Conservation (phyloP, 768 basidiomycete species). For the Mycena metata region DNA sequence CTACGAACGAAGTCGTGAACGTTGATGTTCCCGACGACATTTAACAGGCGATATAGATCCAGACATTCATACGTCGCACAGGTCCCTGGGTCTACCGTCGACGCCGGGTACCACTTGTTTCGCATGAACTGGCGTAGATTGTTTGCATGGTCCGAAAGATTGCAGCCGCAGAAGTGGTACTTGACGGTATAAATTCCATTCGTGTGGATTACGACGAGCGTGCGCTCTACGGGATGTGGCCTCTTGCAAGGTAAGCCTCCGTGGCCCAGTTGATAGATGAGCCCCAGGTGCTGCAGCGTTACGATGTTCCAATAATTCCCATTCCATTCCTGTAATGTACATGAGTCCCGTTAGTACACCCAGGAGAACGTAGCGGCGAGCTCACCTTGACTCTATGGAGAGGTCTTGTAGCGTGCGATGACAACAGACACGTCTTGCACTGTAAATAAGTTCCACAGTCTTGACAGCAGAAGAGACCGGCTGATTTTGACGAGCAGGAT, state of each 20-base stretch:
- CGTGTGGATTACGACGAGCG: constrained; percentile 12
- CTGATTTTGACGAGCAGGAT: background rate
- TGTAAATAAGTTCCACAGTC: constrained; percentile 8
- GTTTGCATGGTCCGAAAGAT: too few relatives aligned
- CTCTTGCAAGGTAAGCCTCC: constrained; percentile 12
- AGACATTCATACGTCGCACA: too few relatives aligned
- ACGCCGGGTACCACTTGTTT: too few relatives aligned
- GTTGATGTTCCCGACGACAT: too few relatives aligned
- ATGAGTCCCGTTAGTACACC: too few relatives aligned
- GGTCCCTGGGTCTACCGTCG: too few relatives aligned
- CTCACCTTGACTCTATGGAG: constrained; percentile 17
- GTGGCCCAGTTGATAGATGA: constrained; percentile 29
- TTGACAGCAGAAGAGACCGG: background rate
- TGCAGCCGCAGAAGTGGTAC: too few relatives aligned
- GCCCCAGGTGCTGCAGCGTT: background rate
- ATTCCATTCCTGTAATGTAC: constrained; percentile 17
- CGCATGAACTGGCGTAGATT: too few relatives aligned
- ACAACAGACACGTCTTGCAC: background rate
- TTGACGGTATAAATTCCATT: background rate
- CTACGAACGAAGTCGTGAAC: too few relatives aligned
- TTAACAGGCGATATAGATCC: too few relatives aligned
- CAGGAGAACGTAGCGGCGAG: background rate
- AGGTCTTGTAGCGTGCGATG: background rate
- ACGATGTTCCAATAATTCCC: constrained; percentile 14
- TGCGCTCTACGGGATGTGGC: background rate